Percentiles rank a stretch among this genome's conserved stretches.
Evolutionary conservation across 2,329 filamentous ascomycete genomes (phyloP).

Genomic region (Botryotinia convoluta): DNA sequence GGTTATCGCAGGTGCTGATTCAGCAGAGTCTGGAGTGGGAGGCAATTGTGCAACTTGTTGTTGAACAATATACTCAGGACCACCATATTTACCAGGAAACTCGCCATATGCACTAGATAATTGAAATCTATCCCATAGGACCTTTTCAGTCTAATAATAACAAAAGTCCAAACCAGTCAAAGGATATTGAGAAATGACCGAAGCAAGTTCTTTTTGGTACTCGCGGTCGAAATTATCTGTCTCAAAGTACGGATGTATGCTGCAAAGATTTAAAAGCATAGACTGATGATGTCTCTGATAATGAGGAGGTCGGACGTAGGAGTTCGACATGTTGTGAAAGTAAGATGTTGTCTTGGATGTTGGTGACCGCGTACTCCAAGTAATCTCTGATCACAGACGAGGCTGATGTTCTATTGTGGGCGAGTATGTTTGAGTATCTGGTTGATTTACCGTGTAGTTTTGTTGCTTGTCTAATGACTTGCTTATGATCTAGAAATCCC

Average conservation of each 20-base stretch:
- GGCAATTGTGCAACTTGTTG: background rate
- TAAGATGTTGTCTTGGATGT: background rate
- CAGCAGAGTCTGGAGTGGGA: background rate
- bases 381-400: background rate
- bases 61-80: background rate
- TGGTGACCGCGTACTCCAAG: background rate
- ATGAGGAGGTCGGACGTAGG: background rate
- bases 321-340: background rate
- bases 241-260: background rate
- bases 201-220: constrained; percentile 1
- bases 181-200: background rate
- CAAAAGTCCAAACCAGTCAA: background rate
- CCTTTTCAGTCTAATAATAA: constrained; percentile 7
- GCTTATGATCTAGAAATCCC: too few relatives aligned
- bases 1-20: background rate
- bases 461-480: background rate
- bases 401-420: background rate
- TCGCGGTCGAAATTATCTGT: constrained; percentile 5
- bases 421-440: background rate
- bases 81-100: constrained; percentile 4
- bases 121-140: constrained; percentile 2
- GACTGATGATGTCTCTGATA: constrained; percentile 13
- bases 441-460: background rate
- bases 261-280: background rate
- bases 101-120: background rate